phyloP scores from a whole-genome alignment of 2,329 filamentous ascomycete genomes.

The Trichoderma koningii region DNA sequence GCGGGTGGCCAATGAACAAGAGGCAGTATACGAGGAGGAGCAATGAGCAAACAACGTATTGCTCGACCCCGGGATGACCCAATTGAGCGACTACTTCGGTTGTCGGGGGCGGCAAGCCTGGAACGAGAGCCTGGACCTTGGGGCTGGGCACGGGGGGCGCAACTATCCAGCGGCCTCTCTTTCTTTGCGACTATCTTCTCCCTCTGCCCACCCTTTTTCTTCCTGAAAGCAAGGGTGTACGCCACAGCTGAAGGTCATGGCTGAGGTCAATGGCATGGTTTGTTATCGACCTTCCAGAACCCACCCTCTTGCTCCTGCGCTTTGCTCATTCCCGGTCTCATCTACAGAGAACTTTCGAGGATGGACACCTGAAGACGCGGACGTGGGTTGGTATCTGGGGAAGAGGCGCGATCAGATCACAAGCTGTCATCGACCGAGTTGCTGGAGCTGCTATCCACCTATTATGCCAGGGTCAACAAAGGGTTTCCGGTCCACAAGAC shows the following conservation, averaged over 20 bases:
- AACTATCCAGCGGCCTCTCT: neutral
- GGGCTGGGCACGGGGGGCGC: neutral
- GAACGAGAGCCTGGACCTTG: neutral
- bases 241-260: slow-evolving; percentile 11
- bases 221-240: slow-evolving; percentile 8
- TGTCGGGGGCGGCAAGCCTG: neutral
- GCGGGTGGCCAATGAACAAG: neutral
- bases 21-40: too few relatives aligned
- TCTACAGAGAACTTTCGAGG: neutral
- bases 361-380: too few relatives aligned
- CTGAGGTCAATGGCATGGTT: neutral
- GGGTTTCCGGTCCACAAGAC: neutral
- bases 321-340: neutral
- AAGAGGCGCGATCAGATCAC: neutral
- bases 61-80: neutral
- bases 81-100: neutral
- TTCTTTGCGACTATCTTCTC: neutral
- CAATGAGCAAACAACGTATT: too few relatives aligned
- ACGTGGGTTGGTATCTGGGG: neutral
- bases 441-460: neutral
- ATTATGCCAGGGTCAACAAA: neutral
- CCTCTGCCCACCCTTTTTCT: neutral
- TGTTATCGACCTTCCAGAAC: neutral
- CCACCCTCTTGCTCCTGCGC: neutral
- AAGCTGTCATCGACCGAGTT: neutral